These are phyloP conservation scores for Lentinula novae-zelandiae DNA, from an alignment of 1,284 basidiomycete genomes.

Conservation along the genomic window DNA sequence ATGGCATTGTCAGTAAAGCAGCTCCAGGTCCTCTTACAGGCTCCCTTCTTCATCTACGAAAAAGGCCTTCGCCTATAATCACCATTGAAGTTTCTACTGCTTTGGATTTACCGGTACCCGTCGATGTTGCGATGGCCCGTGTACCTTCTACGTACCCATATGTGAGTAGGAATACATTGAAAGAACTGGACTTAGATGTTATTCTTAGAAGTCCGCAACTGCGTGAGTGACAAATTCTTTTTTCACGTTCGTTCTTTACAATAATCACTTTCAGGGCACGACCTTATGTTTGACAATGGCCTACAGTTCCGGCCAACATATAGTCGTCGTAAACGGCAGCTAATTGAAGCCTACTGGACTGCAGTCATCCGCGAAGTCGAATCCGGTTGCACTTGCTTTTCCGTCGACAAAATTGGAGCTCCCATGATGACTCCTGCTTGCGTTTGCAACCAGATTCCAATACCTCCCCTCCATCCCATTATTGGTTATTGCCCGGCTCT, in stretches of 20 bases:
- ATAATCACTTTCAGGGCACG: slow-evolving; percentile 59
- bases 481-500: slow-evolving; percentile 38
- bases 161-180: slow-evolving; percentile 81
- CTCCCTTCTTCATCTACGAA: slow-evolving; percentile 30
- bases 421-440: slow-evolving; percentile 52
- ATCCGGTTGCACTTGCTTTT: slow-evolving; percentile 80
- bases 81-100: slow-evolving; percentile 26
- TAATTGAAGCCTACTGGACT: slow-evolving; percentile 82
- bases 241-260: slow-evolving; percentile 15
- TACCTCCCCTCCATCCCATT: slow-evolving; percentile 37
- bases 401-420: slow-evolving; percentile 58
- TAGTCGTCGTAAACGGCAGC: slow-evolving; percentile 70
- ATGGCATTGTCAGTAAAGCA: slow-evolving; percentile 42
- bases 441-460: slow-evolving; percentile 43
- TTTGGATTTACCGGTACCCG: slow-evolving; percentile 29
- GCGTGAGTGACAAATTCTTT: slow-evolving; percentile 47
- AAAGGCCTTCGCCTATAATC: slow-evolving; percentile 23
- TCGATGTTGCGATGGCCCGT: slow-evolving; percentile 54
- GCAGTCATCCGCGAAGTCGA: slow-evolving; percentile 79
- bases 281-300: slow-evolving; percentile 83
- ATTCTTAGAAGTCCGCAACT: slow-evolving; percentile 89
- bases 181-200: slow-evolving; percentile 81
- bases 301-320: slow-evolving; percentile 71
- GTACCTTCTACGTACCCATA: slow-evolving; percentile 72
- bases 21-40: slow-evolving; percentile 45